Evolutionary conservation across 1,139 yeast genomes (phyloP).

Genomic region (Spathaspora sp.): DNA sequence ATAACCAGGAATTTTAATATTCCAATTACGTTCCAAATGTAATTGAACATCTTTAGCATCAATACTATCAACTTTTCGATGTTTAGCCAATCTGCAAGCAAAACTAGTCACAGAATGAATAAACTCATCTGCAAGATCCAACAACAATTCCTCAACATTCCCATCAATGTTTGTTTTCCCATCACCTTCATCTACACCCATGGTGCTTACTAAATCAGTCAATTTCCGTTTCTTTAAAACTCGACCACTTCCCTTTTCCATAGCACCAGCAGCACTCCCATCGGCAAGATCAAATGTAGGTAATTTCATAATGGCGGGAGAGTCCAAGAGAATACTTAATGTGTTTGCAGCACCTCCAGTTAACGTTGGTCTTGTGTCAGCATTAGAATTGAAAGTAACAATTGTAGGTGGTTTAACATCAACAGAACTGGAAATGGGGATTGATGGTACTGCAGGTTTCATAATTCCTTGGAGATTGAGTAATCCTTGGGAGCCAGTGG

Average conservation of each 20-base stretch:
- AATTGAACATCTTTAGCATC: constrained; percentile 90
- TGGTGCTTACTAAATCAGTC: constrained; percentile 79
- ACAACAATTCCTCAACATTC: constrained; percentile 86
- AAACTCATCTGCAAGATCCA: constrained; percentile 95
- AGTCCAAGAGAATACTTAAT: constrained; percentile 56
- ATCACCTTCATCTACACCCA: constrained; percentile 83
- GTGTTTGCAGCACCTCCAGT: constrained; percentile 82
- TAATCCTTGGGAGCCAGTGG: constrained; percentile 4
- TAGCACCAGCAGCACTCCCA: constrained; percentile 25
- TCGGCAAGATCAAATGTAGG: constrained; percentile 78
- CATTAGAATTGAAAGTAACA: constrained; percentile 50
- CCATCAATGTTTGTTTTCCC: constrained; percentile 92
- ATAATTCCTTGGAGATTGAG: constrained; percentile 45
- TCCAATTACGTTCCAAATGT: constrained; percentile 94
- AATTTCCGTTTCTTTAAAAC: constrained; percentile 87
- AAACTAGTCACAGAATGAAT: constrained; percentile 87
- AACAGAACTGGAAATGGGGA: constrained; percentile 70
- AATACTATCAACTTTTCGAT: constrained; percentile 80
- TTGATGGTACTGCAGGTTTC: constrained; percentile 66
- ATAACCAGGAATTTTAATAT: constrained; percentile 90
- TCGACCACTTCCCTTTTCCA: constrained; percentile 60
- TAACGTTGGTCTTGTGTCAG: constrained; percentile 69
- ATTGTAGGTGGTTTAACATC: constrained; percentile 66
- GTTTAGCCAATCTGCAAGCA: constrained; percentile 96
- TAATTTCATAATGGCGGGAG: constrained; percentile 74